Base-by-base conservation (phyloP, 768 basidiomycete genomes). In the Epithele typhae region DNA sequence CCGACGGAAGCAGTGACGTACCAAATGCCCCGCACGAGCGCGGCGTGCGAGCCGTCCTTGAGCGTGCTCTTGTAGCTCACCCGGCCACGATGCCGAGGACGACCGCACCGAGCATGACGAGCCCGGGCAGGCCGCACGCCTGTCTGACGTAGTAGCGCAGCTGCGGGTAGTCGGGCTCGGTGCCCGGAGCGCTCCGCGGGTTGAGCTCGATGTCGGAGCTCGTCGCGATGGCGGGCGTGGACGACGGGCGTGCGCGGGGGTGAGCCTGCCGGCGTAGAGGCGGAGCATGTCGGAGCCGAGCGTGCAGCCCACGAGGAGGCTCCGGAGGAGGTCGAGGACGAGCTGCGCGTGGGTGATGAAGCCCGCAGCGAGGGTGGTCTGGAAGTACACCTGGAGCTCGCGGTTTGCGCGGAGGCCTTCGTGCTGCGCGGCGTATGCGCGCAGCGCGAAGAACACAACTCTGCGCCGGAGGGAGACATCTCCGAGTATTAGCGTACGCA, bases 351-450 rank as follows among this genome's bases (percentile, higher is more conserved):
- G 40, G n/a, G 50, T 23, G 43, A 55, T 45, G 50, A 48, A 52
- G 23, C 50, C 50, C 9, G 19, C 30, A 5, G 43, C 45, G 33
- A 57, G 42, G 0, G 55, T 47, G 19, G 45, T 48, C 46, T 62
- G 59, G 37, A 60, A 38, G 38, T 57, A 62, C 24, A 47, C 46
- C 39, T 49, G 42, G 23, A 57, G 45, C 25, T 27, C 38, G 10
- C 41, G 11, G 11, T 52, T 55, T 19, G 18, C 38, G 25, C 55
- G 53, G 17, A 49, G 24, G 24, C 43, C 37, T 5, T 51, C 37
- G 14, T 46, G 45, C 25, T 48, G 54, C 19, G 59, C 49, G 35
- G 59, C 54, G 40, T 38, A 27, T 5, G 61, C 55, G 22, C 61
- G 49, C 11, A 62, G 43, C 1, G 54, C 51, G 46, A 55, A 61